Conservation (phyloP, 1,284 basidiomycete species). For the Cutaneotrichosporon cyanovorans region DNA sequence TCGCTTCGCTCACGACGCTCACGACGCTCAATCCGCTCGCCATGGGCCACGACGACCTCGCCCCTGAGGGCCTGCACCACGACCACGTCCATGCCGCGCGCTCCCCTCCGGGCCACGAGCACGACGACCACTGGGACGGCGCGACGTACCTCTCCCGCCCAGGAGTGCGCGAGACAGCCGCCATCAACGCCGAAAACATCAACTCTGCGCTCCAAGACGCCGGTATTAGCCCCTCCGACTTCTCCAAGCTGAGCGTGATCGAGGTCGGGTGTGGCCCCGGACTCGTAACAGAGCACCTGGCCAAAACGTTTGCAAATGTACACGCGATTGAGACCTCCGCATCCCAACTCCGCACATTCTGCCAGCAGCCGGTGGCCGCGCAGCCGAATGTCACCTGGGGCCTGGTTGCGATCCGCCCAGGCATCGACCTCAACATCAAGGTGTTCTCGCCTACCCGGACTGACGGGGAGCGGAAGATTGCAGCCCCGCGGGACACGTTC, state of each 20-base stretch:
- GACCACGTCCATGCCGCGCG: conserved; percentile 7
- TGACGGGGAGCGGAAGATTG: conserved; percentile 6
- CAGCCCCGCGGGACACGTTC: conserved; percentile 16
- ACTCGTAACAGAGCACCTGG: conserved; percentile 27
- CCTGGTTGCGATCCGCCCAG: conserved; percentile 19
- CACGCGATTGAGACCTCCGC: conserved; percentile 32
- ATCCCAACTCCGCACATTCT: conserved; percentile 26
- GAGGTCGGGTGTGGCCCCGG: conserved; percentile 37
- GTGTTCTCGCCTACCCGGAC: conserved; percentile 18
- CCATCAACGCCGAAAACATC: conserved; percentile 17
- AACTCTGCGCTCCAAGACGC: conserved; percentile 14
- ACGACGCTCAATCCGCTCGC: too few species aligned
- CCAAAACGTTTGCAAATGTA: conserved; percentile 20
- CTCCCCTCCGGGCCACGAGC: conserved; percentile 10
- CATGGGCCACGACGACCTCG: too few species aligned
- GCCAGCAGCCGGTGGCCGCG: conserved; percentile 1
- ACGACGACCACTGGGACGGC: conserved; percentile 25
- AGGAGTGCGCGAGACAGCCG: conserved; percentile 19
- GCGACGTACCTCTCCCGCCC: conserved; percentile 27
- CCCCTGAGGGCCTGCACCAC: background rate
- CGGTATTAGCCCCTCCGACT: background rate
- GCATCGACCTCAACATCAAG: too few species aligned
- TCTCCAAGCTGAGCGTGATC: conserved; percentile 18
- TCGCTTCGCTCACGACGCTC: too few species aligned
- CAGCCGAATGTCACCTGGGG: conserved; percentile 12